A percentile compares a stretch with the other conserved stretches of the same genome.
These are phyloP conservation scores for Botrytis hyacinthi DNA, from an alignment of 2,329 filamentous ascomycete species.

Conservation along the genomic window DNA sequence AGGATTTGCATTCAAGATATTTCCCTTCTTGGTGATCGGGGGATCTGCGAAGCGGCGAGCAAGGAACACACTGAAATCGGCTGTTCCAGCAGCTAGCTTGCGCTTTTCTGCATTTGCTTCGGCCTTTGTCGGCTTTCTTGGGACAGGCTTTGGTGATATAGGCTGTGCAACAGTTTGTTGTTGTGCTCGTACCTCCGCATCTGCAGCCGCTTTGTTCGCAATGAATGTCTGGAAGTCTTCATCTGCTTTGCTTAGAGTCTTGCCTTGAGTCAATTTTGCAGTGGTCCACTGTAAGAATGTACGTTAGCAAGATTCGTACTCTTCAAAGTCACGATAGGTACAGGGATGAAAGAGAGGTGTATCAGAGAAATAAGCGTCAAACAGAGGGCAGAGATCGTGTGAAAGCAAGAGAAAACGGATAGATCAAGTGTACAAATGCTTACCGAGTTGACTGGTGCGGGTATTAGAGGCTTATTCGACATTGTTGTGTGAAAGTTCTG, in stretches of 20 bases:
- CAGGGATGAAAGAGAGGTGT: background rate
- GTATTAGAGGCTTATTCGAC: constrained; percentile 16
- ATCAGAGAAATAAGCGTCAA: background rate
- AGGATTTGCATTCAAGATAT: background rate
- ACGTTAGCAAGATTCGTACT: background rate
- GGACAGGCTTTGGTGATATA: background rate
- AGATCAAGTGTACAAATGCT: background rate
- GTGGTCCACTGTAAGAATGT: constrained; percentile 9
- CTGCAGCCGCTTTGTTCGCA: background rate
- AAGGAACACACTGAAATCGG: background rate
- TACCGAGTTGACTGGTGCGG: constrained; percentile 11
- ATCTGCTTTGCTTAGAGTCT: constrained; percentile 16
- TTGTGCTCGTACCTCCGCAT: background rate
- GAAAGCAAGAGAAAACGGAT: background rate
- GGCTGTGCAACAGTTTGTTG: background rate
- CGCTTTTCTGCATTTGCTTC: background rate
- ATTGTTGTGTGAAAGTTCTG: constrained; percentile 1
- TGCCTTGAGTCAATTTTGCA: constrained; percentile 1
- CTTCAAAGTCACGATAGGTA: background rate
- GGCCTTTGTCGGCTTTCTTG: background rate
- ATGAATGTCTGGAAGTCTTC: constrained; percentile 19
- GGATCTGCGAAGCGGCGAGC: background rate
- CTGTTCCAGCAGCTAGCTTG: constrained; percentile 9
- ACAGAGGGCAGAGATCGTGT: background rate
- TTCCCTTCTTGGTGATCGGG: background rate